Percentiles rank a stretch among this genome's conserved stretches.
These are phyloP conservation scores for Amanita rubescens DNA, from an alignment of 768 basidiomycete genomes.

Conservation along the genomic window DNA sequence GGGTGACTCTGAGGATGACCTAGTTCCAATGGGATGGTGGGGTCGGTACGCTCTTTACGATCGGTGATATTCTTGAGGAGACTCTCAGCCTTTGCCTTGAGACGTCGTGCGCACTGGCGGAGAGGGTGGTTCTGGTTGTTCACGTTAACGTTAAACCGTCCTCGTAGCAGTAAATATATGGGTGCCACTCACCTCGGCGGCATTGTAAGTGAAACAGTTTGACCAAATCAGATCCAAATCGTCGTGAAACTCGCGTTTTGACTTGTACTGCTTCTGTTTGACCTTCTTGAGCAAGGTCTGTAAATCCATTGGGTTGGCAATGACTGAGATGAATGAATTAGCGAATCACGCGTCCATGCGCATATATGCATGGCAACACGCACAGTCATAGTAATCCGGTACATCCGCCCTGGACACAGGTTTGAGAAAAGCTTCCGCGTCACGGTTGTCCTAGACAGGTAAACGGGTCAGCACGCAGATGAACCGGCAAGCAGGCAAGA, in stretches of 20 bases:
- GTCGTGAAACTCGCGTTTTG: slow-evolving; percentile 87
- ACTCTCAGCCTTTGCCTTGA: slow-evolving; percentile 79
- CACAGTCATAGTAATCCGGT: slow-evolving; percentile 91
- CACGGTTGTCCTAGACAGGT: slow-evolving; percentile 63
- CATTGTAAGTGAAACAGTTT: slow-evolving; percentile 91
- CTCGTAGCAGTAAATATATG: neutral
- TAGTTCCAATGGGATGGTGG: slow-evolving; percentile 47
- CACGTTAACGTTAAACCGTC: neutral
- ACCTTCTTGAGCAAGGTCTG: slow-evolving; percentile 90
- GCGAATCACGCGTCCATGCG: neutral
- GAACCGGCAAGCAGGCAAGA: slow-evolving; percentile 16
- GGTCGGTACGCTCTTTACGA: slow-evolving; percentile 72
- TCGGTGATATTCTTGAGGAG: slow-evolving; percentile 88
- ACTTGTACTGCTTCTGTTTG: slow-evolving; percentile 87
- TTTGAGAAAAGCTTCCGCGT: slow-evolving; percentile 89
- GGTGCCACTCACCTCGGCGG: slow-evolving; percentile 65
- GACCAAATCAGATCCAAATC: slow-evolving; percentile 97
- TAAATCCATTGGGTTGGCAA: slow-evolving; percentile 93
- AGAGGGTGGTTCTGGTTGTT: slow-evolving; percentile 74
- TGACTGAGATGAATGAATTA: slow-evolving; percentile 47
- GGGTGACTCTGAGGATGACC: neutral
- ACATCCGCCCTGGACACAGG: slow-evolving; percentile 87
- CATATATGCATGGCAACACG: slow-evolving; percentile 18
- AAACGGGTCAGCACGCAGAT: slow-evolving; percentile 21
- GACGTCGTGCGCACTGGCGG: slow-evolving; percentile 69